Evolutionary conservation across 805 yeast species (phyloP), one percentile per base, ranked within the genome.

Genomic region (Candida germanica): DNA sequence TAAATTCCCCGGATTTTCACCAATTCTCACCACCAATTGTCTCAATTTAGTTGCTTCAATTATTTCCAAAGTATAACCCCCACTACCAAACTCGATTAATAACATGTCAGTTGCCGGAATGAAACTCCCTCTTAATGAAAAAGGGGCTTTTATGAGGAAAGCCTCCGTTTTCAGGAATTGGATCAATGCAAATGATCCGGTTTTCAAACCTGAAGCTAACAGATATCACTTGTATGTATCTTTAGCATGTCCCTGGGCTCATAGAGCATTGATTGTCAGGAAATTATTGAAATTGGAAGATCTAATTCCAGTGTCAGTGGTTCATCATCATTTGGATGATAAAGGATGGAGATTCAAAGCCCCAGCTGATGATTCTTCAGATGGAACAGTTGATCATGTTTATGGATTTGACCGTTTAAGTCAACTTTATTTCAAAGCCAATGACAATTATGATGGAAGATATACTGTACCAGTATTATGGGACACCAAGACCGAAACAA

Each of bases 241-340:
- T 1, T 68, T 72, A 32, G 96, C 96, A 2, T 91, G 98, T 61
- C 98, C 98, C 3, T 91, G 97, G 89, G 97, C 97, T 1, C 95
- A 87, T 54, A 73, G 98, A 44, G 78, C 89, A 0, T 67, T 89
- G 40, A 81, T 87, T 35, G 71, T 81, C 3, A 65, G 96, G 36
- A 60, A 73, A 9, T 66, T 91, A 44, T 87, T 88, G 64, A 95
- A 96, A 1, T 59, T 68, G 50, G 45, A 71, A 1, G 63, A 75
- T 1, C 59, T 81, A 8, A 77, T 83, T 42, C 75, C 79, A 3
- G 69, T 81, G 21, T 78, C 89, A 14, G 87, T 87, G 26, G 97
- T 91, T 9, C 94, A 88, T 58, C 88, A 96, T 91, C 80, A 79
- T 51, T 74, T 91, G 83, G 96, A 84, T 46, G 73, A 68, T 10